A percentile compares a stretch with the other conserved stretches of the same genome.
phyloP scores from a whole-genome alignment of 768 basidiomycete genomes.

The Boletus sp. region DNA sequence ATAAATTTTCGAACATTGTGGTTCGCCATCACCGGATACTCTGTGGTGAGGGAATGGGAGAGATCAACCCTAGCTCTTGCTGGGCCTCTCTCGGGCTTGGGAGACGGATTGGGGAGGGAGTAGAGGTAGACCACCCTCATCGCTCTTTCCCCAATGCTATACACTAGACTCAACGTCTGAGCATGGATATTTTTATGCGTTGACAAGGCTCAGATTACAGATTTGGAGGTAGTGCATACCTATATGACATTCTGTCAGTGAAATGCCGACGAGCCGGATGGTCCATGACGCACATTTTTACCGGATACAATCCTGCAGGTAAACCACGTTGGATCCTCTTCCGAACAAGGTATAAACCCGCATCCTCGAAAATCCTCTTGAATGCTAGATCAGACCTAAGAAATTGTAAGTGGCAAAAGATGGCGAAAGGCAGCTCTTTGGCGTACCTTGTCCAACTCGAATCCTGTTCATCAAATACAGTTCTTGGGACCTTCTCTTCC shows the following conservation, averaged over 20 bases:
- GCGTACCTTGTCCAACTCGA: constrained; percentile 83
- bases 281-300: constrained; percentile 67
- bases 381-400: constrained; percentile 79
- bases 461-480: constrained; percentile 79
- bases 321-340: constrained; percentile 83
- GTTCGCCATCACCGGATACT: neutral
- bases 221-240: constrained; percentile 24
- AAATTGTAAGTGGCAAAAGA: constrained; percentile 3
- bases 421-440: neutral
- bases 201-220: constrained; percentile 1
- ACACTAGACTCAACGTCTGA: neutral
- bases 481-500: constrained; percentile 52
- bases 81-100: neutral
- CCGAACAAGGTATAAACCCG: constrained; percentile 66
- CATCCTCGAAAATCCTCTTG: constrained; percentile 68
- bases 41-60: neutral
- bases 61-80: neutral
- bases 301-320: constrained; percentile 73
- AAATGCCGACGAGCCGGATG: neutral
- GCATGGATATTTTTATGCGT: neutral
- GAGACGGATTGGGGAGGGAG: too few species aligned
- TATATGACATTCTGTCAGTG: constrained; percentile 11
- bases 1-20: neutral
- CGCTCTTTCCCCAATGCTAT: neutral
- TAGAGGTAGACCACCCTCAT: neutral